Percentiles rank a stretch among this genome's conserved stretches.
phyloP scores from a whole-genome alignment of 2,329 filamentous ascomycete species.

The Cladophialophora exuberans region DNA sequence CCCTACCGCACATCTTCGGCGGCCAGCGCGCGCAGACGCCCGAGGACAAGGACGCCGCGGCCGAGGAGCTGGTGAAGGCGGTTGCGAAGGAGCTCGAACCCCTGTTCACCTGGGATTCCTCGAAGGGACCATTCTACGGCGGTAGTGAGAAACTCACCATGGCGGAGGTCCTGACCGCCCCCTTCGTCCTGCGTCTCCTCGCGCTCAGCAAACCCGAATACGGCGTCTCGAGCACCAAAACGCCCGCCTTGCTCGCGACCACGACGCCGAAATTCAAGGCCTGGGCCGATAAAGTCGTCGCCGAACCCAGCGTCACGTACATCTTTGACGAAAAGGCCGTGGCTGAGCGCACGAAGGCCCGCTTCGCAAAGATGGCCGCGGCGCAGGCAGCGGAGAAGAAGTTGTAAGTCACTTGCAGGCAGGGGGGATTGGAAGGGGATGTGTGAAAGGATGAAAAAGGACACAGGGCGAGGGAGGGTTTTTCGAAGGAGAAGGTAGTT shows the following conservation, averaged over 20 bases:
- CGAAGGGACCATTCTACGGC: conserved; percentile 61
- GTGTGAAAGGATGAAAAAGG: too few relatives aligned
- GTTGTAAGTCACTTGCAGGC: background rate
- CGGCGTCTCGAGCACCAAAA: conserved; percentile 55
- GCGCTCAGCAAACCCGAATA: conserved; percentile 50
- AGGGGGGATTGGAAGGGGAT: too few relatives aligned
- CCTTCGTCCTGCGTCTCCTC: conserved; percentile 65
- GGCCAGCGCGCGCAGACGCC: conserved; percentile 1
- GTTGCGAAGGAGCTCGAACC: conserved; percentile 53
- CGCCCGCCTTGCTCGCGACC: conserved; percentile 43
- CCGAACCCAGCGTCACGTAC: conserved; percentile 67
- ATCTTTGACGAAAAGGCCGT: conserved; percentile 54
- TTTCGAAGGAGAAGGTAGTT: too few relatives aligned
- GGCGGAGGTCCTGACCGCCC: conserved; percentile 72
- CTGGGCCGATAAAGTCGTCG: conserved; percentile 65
- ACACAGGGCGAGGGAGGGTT: too few relatives aligned
- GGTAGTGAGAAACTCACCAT: conserved; percentile 68
- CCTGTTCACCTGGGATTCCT: conserved; percentile 50
- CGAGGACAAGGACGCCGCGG: conserved; percentile 46
- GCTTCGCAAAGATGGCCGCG: conserved; percentile 9
- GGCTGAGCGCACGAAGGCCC: conserved; percentile 6
- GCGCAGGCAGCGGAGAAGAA: conserved; percentile 15
- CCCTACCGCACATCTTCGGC: conserved; percentile 51
- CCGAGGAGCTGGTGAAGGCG: conserved; percentile 52
- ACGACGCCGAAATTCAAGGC: conserved; percentile 64